Percentiles rank a stretch among this genome's conserved stretches.
Conservation (phyloP, 1,139 yeast species). For the Ogataea hybrid region DNA sequence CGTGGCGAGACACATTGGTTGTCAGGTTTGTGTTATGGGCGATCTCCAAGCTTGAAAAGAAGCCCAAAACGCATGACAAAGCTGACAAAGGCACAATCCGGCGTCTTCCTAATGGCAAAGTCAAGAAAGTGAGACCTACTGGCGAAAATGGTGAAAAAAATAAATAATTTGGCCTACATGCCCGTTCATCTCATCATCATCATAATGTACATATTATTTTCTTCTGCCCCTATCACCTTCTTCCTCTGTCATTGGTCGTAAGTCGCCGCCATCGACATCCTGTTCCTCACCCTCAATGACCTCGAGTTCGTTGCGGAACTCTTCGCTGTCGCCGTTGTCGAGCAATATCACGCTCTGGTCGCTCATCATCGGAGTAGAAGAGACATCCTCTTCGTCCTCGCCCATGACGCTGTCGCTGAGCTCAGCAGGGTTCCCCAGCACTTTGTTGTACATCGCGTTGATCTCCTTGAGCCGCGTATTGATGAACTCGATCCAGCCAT, state of each 20-base stretch:
- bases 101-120: conserved; percentile 8
- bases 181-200: conserved; percentile 3
- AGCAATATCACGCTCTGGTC: conserved; percentile 28
- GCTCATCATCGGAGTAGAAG: conserved; percentile 8
- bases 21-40: conserved; percentile 42
- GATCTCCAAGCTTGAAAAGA: not conserved
- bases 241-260: conserved; percentile 27
- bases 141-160: not conserved
- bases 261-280: conserved; percentile 30
- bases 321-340: conserved; percentile 33
- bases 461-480: conserved; percentile 80
- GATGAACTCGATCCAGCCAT: conserved; percentile 78
- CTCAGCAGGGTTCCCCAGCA: conserved; percentile 67
- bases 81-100: not conserved
- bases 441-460: conserved; percentile 90
- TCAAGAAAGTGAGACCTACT: conserved; percentile 4
- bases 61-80: not conserved
- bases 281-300: conserved; percentile 19
- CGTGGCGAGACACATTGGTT: conserved; percentile 51
- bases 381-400: conserved; percentile 14
- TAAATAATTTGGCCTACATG: not conserved
- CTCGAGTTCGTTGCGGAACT: conserved; percentile 19
- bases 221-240: conserved; percentile 23
- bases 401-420: conserved; percentile 21
- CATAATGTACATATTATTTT: conserved; percentile 12